Base-by-base conservation (phyloP, 345 rosid genomes). In the Gossypium longicalyx region DNA sequence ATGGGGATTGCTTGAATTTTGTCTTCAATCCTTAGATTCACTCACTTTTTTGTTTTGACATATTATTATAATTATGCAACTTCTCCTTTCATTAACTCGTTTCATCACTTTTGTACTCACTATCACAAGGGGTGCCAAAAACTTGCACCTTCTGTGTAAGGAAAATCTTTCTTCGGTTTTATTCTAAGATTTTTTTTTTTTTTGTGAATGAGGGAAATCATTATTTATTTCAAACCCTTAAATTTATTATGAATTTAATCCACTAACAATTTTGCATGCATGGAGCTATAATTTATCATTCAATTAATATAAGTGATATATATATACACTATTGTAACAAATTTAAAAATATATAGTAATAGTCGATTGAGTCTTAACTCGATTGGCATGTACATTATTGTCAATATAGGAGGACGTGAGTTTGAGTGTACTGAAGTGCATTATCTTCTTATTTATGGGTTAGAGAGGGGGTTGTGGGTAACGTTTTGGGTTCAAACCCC, bases 81-180 rank as follows among this genome's bases (percentile, higher is more conserved):
- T 62, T 77, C 72, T 67, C 54, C 25, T 22, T 67, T 22, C 54
- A 67, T 45, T 22, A 45, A 9, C 71, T 12, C 68, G 51, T 59
- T 44, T 69, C 56, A 2, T 60, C 71, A 29, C 58, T 52, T 54
- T 61, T 77, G 78, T 70, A 69, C 71, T 64, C 9, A n/a, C 75
- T 70, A 57, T 69, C 74, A n/a, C 38, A 27, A 22, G 49, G 43
- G 41, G 12, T 66, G 25, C 75, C 69, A 38, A 3, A 68, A 48
- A 2, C 47, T 74, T 61, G 67, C 59, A 48, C 27, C 9, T 63
- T 25, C 49, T 34, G 47, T 12, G 9, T 22, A 19, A 17, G 19
- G 13, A 57, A 71, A 38, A 75, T 67, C 62, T 67, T 56, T 64
- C 45, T 63, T 60, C 13, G 43, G 43, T 60, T 60, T 34, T 60